phyloP scores from a whole-genome alignment of 768 basidiomycete species.

The Hirschioporus abietinus region DNA sequence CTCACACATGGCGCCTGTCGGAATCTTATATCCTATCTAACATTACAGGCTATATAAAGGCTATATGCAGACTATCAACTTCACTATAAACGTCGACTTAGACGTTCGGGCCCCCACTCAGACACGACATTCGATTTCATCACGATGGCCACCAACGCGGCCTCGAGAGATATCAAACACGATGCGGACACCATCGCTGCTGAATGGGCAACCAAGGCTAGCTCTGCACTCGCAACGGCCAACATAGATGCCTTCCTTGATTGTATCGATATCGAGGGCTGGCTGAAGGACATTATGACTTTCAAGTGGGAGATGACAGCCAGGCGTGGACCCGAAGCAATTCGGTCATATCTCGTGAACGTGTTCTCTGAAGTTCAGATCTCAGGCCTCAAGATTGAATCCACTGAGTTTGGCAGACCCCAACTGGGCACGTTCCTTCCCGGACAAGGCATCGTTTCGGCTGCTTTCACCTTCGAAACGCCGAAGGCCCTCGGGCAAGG shows the following conservation, averaged over 20 bases:
- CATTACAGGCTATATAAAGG: too few relatives aligned
- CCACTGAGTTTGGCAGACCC: conserved; percentile 17
- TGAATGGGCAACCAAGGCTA: background rate
- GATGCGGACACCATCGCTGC: background rate
- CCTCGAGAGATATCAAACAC: background rate
- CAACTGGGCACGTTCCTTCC: conserved; percentile 10
- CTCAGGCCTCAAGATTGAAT: conserved; percentile 24
- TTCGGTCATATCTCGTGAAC: conserved; percentile 26
- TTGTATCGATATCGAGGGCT: background rate
- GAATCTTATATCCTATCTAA: too few relatives aligned
- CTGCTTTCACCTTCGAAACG: conserved; percentile 34
- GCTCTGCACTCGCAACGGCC: background rate
- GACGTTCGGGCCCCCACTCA: background rate
- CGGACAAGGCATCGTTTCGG: conserved; percentile 25
- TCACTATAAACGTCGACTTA: background rate
- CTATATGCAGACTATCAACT: too few relatives aligned
- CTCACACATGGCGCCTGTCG: too few relatives aligned
- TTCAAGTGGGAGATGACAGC: conserved; percentile 40
- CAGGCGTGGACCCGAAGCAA: conserved; percentile 28
- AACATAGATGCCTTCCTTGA: background rate
- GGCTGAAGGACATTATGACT: conserved; percentile 29
- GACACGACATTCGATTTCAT: background rate
- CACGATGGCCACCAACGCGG: background rate
- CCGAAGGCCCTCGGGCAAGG: conserved; percentile 27
- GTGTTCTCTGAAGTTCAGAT: conserved; percentile 21